Evolutionary conservation across 2,329 filamentous ascomycete genomes (phyloP).

Genomic region (Claviceps quebecensis): DNA sequence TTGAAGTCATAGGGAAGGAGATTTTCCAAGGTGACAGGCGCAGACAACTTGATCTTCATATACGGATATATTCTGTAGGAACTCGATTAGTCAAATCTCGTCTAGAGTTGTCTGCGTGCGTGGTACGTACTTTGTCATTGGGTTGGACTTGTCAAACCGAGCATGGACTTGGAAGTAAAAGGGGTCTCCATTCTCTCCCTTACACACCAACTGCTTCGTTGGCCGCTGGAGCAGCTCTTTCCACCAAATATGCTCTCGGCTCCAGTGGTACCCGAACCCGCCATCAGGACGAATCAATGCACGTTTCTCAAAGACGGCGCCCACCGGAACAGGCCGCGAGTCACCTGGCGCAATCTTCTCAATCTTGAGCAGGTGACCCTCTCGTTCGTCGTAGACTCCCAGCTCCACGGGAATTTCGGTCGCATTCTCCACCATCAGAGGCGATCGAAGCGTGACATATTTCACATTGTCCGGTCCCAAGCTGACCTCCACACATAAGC

Average conservation of each 20-base stretch:
- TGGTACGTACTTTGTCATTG: constrained; percentile 51
- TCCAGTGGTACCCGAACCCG: constrained; percentile 95
- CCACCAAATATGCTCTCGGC: constrained; percentile 81
- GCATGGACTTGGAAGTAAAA: constrained; percentile 97
- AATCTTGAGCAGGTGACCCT: constrained; percentile 87
- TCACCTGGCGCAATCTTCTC: constrained; percentile 95
- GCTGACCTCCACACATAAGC: constrained; percentile 80
- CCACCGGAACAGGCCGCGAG: constrained; percentile 77
- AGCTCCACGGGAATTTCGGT: constrained; percentile 93
- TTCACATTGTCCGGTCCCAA: constrained; percentile 94
- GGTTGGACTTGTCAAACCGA: constrained; percentile 69
- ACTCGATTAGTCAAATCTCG: neutral
- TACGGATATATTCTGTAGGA: constrained; percentile 63
- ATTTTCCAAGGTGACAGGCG: constrained; percentile 88
- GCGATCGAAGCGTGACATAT: constrained; percentile 89
- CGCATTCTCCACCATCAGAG: constrained; percentile 83
- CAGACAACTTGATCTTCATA: constrained; percentile 84
- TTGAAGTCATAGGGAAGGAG: constrained; percentile 96
- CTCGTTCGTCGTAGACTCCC: constrained; percentile 74
- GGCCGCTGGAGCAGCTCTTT: constrained; percentile 74
- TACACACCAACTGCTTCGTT: constrained; percentile 77
- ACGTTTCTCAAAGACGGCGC: constrained; percentile 79
- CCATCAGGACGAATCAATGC: constrained; percentile 82
- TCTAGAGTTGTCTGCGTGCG: neutral
- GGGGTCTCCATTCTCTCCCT: constrained; percentile 71